Base-by-base conservation (phyloP, 306 rosid species). In the Senna siamea region DNA sequence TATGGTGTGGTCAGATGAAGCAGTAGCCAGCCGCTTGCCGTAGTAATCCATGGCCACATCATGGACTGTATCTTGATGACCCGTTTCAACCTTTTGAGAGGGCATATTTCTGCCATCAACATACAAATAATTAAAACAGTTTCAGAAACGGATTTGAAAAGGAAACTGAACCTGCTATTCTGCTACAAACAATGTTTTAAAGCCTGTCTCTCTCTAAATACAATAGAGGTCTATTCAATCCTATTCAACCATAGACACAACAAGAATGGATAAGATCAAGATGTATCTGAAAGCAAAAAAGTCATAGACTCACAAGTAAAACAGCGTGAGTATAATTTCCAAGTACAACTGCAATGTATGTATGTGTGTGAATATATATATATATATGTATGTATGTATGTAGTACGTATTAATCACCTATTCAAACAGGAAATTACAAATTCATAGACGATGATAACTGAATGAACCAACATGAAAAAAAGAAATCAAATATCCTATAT, bases 31-130 rank as follows among this genome's bases (percentile, higher is more conserved):
- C 38, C 96, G 86, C 82, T 90, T 87, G 1, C 96, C 96, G 48
- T 90, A 87, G 71, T 87, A 87, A 76, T 87, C 96, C 96, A 86
- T 87, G 0, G 87, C 90, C 41, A 85, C 90, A 82, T 89, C 89
- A 41, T 90, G 92, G 50, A 90, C 73, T 0, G 80, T 77, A 26
- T 90, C 92, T 69, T 85, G 90, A 77, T 90, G 96, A 70, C 92
- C 92, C 51, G 92, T 83, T 83, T 89, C 92, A 66, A 87, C 87
- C 82, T 85, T 87, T 60, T 82, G 90, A 3, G 78, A 74, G 71
- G 92, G 90, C 96, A 87, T 87, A 46, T 79, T 82, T 79, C 80
- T 22, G 76, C 68, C 22, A 60, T 40, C 72, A 77, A 71, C 19
- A 67, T 30, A 69, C 20, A 17, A 20, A 19, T 38, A 19, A 56